Percentiles rank a stretch among this genome's conserved stretches.
These are phyloP conservation scores for Ustilago tritici DNA, from an alignment of 1,284 basidiomycete species.

Conservation along the genomic window DNA sequence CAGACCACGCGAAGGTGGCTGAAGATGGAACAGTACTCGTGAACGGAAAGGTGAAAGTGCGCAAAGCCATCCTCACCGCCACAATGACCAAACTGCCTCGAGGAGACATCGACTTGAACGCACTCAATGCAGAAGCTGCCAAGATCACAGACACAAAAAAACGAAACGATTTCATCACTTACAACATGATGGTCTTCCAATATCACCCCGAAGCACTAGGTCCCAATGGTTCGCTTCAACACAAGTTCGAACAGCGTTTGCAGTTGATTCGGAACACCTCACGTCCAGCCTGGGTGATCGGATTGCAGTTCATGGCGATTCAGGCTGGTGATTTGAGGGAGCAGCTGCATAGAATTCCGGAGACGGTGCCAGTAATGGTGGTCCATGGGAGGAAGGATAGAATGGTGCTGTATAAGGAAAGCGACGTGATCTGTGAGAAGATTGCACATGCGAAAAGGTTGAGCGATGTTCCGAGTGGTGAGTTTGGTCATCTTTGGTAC, in stretches of 20 bases:
- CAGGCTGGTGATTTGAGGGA: constrained; percentile 31
- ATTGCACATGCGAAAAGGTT: constrained; percentile 55
- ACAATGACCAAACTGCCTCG: constrained; percentile 66
- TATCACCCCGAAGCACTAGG: constrained; percentile 56
- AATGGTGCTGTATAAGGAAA: constrained; percentile 62
- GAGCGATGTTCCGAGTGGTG: constrained; percentile 4
- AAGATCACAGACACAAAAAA: constrained; percentile 26
- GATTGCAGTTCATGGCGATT: constrained; percentile 57
- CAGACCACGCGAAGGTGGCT: background rate
- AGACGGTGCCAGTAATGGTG: constrained; percentile 40
- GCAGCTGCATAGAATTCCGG: constrained; percentile 42
- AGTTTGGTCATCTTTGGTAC: constrained; percentile 61
- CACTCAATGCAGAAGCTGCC: constrained; percentile 20
- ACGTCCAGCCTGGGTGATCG: constrained; percentile 48
- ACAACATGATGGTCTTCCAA: constrained; percentile 56
- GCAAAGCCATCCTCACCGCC: constrained; percentile 54
- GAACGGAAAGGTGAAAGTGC: constrained; percentile 41
- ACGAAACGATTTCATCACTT: constrained; percentile 43
- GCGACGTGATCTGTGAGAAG: constrained; percentile 33
- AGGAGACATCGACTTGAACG: constrained; percentile 50
- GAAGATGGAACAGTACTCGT: constrained; percentile 5
- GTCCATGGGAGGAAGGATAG: constrained; percentile 61
- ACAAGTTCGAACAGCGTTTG: constrained; percentile 35
- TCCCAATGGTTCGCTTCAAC: constrained; percentile 6
- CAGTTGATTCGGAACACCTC: constrained; percentile 25